Conservation (phyloP, 2,329 filamentous ascomycete genomes). For the Microcyclospora tardicrescens region DNA sequence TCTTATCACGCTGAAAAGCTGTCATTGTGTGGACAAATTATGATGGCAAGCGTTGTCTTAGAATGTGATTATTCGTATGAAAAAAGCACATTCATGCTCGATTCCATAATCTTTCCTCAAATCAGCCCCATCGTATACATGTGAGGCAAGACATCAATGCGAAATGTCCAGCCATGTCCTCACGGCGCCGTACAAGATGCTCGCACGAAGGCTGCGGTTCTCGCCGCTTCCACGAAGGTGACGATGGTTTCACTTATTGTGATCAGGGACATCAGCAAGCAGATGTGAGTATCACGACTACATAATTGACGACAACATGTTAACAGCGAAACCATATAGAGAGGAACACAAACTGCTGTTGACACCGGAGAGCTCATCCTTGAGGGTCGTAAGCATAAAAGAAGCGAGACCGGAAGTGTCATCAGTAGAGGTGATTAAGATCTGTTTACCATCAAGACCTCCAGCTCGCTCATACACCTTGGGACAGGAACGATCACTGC, state of each 20-base stretch:
- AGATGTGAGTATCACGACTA: constrained; percentile 39
- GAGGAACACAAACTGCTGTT: constrained; percentile 20
- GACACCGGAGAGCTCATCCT: constrained; percentile 19
- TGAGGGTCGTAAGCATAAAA: constrained; percentile 16
- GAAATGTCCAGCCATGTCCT: constrained; percentile 10
- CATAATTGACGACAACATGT: neutral
- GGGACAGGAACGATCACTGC: constrained; percentile 15
- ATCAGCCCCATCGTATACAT: too few species aligned
- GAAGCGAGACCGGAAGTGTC: too few species aligned
- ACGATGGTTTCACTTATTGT: constrained; percentile 69
- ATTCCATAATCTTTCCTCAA: too few species aligned
- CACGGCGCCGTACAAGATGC: constrained; percentile 6
- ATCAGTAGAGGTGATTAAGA: too few species aligned
- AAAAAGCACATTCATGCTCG: too few species aligned
- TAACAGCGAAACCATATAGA: constrained; percentile 8
- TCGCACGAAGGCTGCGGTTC: constrained; percentile 49
- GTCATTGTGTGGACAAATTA: too few species aligned
- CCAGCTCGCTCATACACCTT: constrained; percentile 1
- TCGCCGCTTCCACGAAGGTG: constrained; percentile 51
- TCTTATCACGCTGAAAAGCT: too few species aligned
- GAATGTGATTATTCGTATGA: too few species aligned
- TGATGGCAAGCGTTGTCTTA: too few species aligned
- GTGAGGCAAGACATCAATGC: too few species aligned
- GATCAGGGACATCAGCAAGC: constrained; percentile 62
- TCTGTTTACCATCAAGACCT: neutral